Conservation (phyloP, 805 yeast species). For the Metschnikowia corniflorae region DNA sequence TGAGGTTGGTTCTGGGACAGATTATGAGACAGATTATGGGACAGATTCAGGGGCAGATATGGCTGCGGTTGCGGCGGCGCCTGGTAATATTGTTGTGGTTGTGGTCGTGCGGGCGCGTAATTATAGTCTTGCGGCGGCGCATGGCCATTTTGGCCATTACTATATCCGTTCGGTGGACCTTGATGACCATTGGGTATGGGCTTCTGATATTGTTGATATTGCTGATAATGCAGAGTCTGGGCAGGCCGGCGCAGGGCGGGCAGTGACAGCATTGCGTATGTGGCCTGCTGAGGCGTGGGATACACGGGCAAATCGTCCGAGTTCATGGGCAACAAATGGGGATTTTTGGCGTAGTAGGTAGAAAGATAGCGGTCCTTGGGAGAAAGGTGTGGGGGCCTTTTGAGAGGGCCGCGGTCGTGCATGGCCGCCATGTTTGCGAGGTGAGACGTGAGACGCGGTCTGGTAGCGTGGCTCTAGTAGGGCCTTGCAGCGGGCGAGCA, state of each 20-base stretch:
- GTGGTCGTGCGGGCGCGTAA: background rate
- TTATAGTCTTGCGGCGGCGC: slow-evolving; percentile 12
- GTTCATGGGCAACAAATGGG: slow-evolving; percentile 9
- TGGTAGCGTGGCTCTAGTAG: too few relatives aligned
- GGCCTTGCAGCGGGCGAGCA: too few relatives aligned
- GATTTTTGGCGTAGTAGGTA: background rate
- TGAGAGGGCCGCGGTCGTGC: slow-evolving; percentile 8
- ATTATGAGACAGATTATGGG: slow-evolving; percentile 1
- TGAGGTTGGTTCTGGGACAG: slow-evolving; percentile 1
- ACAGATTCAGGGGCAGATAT: background rate
- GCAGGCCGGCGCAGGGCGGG: slow-evolving; percentile 3
- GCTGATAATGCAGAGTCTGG: slow-evolving; percentile 8
- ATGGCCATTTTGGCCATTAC: background rate
- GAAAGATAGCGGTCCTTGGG: background rate
- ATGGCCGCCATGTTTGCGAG: slow-evolving; percentile 7
- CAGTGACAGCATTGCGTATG: slow-evolving; percentile 18
- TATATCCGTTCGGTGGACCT: background rate
- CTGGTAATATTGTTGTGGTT: background rate
- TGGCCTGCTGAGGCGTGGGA: slow-evolving; percentile 46
- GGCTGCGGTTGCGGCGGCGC: slow-evolving; percentile 1
- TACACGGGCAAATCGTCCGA: slow-evolving; percentile 40
- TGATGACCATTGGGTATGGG: slow-evolving; percentile 2
- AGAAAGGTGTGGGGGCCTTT: slow-evolving; percentile 1
- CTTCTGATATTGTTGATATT: too few relatives aligned
- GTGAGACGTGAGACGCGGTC: slow-evolving; percentile 3